phyloP scores from a whole-genome alignment of 768 basidiomycete species.

The Galerina marginata region DNA sequence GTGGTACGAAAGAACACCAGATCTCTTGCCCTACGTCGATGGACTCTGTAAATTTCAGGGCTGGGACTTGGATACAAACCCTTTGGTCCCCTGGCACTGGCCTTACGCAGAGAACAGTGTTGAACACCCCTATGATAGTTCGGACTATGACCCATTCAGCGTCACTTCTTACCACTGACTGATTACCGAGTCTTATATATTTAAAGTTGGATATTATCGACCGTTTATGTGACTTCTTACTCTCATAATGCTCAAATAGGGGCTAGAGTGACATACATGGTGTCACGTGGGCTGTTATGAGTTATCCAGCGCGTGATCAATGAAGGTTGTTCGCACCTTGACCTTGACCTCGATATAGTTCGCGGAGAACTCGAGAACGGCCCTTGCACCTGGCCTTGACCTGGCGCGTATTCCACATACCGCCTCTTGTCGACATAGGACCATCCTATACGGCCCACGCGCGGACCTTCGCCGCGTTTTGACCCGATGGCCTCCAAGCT shows the following conservation, averaged over 20 bases:
- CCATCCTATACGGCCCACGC: slow-evolving; percentile 5
- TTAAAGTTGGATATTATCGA: too few relatives aligned
- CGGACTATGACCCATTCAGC: neutral
- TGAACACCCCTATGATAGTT: slow-evolving; percentile 3
- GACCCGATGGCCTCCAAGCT: slow-evolving; percentile 67
- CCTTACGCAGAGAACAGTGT: neutral
- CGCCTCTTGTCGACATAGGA: neutral
- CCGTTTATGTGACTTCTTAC: neutral
- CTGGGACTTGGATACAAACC: neutral
- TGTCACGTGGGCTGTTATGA: slow-evolving; percentile 21
- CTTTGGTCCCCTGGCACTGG: neutral
- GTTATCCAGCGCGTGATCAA: slow-evolving; percentile 29
- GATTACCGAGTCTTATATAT: too few relatives aligned
- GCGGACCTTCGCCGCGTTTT: slow-evolving; percentile 21
- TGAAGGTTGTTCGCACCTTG: slow-evolving; percentile 44
- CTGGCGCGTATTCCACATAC: neutral
- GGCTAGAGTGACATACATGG: neutral
- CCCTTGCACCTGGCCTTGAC: slow-evolving; percentile 11
- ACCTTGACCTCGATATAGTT: slow-evolving; percentile 36
- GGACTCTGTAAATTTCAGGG: neutral
- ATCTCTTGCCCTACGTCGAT: neutral
- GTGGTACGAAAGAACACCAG: neutral
- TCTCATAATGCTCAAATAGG: neutral
- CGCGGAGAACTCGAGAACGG: slow-evolving; percentile 25
- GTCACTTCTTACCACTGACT: neutral